These are phyloP conservation scores for Neoscytalidium dimidiatum DNA, from an alignment of 2,329 filamentous ascomycete genomes.

Conservation along the genomic window DNA sequence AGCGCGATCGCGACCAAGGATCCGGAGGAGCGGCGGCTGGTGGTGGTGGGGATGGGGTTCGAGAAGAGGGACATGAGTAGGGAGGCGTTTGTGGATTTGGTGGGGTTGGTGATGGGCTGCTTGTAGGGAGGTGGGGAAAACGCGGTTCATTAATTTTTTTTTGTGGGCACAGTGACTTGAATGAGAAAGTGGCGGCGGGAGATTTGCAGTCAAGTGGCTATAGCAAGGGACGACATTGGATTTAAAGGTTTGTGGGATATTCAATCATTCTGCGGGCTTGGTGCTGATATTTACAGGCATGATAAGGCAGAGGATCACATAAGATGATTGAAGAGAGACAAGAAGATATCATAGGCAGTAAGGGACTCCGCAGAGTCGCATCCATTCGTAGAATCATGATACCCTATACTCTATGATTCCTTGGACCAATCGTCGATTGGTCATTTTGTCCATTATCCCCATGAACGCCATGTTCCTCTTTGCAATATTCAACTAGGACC, in stretches of 20 bases:
- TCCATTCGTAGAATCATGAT: slow-evolving; percentile 13
- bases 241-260: not conserved
- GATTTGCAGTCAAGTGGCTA: not conserved
- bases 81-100: slow-evolving; percentile 45
- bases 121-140: slow-evolving; percentile 25
- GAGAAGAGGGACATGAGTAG: slow-evolving; percentile 54
- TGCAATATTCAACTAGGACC: not conserved
- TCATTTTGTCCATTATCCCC: not conserved
- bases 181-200: slow-evolving; percentile 5
- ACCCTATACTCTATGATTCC: slow-evolving; percentile 10
- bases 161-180: not conserved
- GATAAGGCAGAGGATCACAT: not conserved
- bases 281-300: slow-evolving; percentile 1
- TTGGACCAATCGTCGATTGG: not conserved
- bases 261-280: not conserved
- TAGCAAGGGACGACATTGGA: not conserved
- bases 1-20: slow-evolving; percentile 73
- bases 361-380: not conserved
- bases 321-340: not conserved
- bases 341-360: not conserved
- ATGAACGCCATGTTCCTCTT: slow-evolving; percentile 3
- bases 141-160: not conserved
- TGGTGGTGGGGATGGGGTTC: slow-evolving; percentile 62
- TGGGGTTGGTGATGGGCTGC: slow-evolving; percentile 43
- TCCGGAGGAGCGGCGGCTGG: slow-evolving; percentile 60